Evolutionary conservation across 495 filamentous ascomycete species (phyloP).

Genomic region (Podospora pseudocomata): DNA sequence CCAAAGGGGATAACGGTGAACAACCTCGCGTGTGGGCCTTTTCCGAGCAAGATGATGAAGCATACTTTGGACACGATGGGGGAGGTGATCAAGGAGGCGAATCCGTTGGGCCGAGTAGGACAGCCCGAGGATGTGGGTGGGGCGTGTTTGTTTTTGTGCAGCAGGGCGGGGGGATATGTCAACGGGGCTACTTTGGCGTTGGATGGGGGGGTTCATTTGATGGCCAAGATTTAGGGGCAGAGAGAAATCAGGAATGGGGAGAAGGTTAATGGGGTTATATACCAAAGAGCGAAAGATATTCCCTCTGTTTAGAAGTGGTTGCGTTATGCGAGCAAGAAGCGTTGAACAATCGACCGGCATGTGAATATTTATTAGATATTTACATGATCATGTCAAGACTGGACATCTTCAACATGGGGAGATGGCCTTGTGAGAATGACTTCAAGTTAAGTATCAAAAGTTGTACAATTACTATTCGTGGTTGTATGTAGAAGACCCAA

Average conservation of each 20-base stretch:
- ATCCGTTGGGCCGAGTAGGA: conserved; percentile 71
- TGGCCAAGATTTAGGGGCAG: conserved; percentile 31
- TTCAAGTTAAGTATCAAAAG: background rate
- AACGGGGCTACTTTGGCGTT: conserved; percentile 73
- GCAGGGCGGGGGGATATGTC: conserved; percentile 66
- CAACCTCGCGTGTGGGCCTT: conserved; percentile 69
- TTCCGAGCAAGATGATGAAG: conserved; percentile 82
- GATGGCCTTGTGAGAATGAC: background rate
- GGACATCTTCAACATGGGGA: background rate
- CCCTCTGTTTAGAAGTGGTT: too few relatives aligned
- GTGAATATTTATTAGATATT: too few relatives aligned
- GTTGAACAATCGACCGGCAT: too few relatives aligned
- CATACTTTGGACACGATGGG: conserved; percentile 59
- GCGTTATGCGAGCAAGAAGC: too few relatives aligned
- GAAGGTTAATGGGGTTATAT: background rate
- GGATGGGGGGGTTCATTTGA: conserved; percentile 57
- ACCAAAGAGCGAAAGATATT: background rate
- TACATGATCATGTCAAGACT: too few relatives aligned
- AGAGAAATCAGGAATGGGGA: background rate
- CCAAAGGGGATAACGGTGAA: conserved; percentile 58
- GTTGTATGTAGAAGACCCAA: background rate
- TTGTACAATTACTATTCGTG: background rate
- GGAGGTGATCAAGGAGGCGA: conserved; percentile 58
- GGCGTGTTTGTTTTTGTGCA: conserved; percentile 68
- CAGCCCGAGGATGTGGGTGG: conserved; percentile 70